Evolutionary conservation across 768 basidiomycete genomes (phyloP), one percentile per base, ranked within the genome.

Genomic region (Hericium rajendrae): DNA sequence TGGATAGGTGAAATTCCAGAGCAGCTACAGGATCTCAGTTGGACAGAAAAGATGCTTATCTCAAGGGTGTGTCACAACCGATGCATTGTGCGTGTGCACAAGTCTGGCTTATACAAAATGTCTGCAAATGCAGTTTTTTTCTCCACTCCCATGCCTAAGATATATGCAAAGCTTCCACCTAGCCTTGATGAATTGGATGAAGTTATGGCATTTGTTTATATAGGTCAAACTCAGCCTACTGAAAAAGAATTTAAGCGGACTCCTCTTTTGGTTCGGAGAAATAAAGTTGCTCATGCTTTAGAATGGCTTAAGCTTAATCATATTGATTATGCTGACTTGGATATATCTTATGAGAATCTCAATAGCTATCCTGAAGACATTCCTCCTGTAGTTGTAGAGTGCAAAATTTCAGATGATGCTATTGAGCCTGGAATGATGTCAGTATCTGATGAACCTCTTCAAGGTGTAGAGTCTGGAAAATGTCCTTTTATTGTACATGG

Each of bases 1-100:
- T 74, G 73, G 73, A 9, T 76, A 0, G 74, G 75, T 0, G 52
- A 67, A 1, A 66, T 74, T 1, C 74, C 72, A 2, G 9, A 37
- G 4, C 64, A 60, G 11, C 51, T 76, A 1, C 28, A 63, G 38
- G 49, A 59, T 2, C 57, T 76, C 1, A 67, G 46, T 5, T 72
- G 67, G 51, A 61, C 64, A 0, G 74, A 77, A 56, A 65, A 69
- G 26, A 57, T 68, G 28, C 51, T 72, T 0, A 57, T 74, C 6
- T 58, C 72, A 0, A 49, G 61, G 12, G 64, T 67, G 0, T 28
- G 68, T 3, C 67, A 68, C n/a, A 72, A 72, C 57, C 6, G 56
- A 0, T 74, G 68, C 57, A 53, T 73, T 5, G 68, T 73, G 0
- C 55, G 62, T 1, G 72, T 75, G 0, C 50, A 61, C 2, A 68